Evolutionary conservation across 192 early-diverging fungal genomes (phyloP), one percentile per base, ranked within the genome.

Genomic region (Gaertneriomyces sp.): DNA sequence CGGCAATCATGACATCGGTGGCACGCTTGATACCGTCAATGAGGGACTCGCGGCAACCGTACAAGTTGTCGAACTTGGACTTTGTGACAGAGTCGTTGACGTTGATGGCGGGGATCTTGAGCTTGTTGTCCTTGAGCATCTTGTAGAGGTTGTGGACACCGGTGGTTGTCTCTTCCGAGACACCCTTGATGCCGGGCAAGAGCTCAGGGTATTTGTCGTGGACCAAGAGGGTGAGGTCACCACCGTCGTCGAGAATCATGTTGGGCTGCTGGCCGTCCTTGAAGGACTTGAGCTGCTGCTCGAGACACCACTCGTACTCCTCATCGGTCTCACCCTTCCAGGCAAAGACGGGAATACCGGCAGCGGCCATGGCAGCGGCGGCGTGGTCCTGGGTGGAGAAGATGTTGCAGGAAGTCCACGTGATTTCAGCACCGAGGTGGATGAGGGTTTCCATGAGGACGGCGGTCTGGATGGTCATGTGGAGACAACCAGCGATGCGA

Each of bases 321-420:
- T 98, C 94, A 79, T 96, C 96, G 71, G 94, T 95, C 87, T 98
- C 94, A 70, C 96, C 94, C 89, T 98, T 98, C 96, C 96, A 96
- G 78, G 94, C 94, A 65, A 87, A 98, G 72, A 98, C 96, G 60
- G 96, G 94, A 69, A 96, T 89, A 67, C 75, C 77, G 70, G 93
- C 87, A 71, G 88, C 91, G 66, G 95, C 95, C 68, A 98, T 98
- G 75, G 94, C 95, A 66, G 95, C 93, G 47, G 95, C 95, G 58
- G 95, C 95, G 74, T 98, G 96, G 82, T 98, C 94, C 81, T 98
- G 96, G 64, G 96, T 98, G 57, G 93, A 95, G 90, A 98, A 96
- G 76, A 92, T 90, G 89, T 90, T 90, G 84, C 90, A 92, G 56
- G 86, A 88, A 59, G 85, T 84, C 90, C 89, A 90, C 73, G 89